phyloP scores from a whole-genome alignment of 768 basidiomycete species.

The Tremella fuciformis region DNA sequence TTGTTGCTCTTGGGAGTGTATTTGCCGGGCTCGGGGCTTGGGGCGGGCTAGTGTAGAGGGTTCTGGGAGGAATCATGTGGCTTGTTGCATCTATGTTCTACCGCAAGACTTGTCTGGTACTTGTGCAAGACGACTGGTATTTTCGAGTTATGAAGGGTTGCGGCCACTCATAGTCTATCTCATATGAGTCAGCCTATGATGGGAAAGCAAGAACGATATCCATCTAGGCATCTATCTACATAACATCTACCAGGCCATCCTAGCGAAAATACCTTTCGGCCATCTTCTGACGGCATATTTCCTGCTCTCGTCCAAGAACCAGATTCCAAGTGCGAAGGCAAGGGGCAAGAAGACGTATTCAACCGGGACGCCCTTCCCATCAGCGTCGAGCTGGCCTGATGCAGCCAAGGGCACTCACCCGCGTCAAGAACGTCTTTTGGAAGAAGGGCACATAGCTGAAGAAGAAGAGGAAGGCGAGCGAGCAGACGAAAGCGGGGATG shows the following conservation, averaged over 20 bases:
- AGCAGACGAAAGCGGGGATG: slow-evolving; percentile 56
- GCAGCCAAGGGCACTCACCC: slow-evolving; percentile 51
- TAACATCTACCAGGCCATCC: slow-evolving; percentile 50
- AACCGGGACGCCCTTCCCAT: slow-evolving; percentile 39
- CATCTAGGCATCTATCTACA: not conserved
- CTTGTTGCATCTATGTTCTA: too few species aligned
- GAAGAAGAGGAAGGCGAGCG: slow-evolving; percentile 57
- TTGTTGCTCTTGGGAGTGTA: slow-evolving; percentile 47
- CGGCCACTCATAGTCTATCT: too few species aligned
- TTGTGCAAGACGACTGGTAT: too few species aligned
- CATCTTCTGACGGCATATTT: slow-evolving; percentile 47
- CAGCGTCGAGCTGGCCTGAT: not conserved
- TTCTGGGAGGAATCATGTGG: too few species aligned
- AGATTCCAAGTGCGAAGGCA: slow-evolving; percentile 52
- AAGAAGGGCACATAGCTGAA: slow-evolving; percentile 54
- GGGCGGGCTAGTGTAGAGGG: slow-evolving; percentile 39
- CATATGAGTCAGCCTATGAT: too few species aligned
- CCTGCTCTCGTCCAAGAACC: slow-evolving; percentile 50
- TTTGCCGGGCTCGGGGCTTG: slow-evolving; percentile 50
- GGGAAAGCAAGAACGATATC: too few species aligned
- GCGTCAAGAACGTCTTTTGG: slow-evolving; percentile 59
- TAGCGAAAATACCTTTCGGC: slow-evolving; percentile 45
- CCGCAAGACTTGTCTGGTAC: too few species aligned
- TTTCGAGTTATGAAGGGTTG: too few species aligned
- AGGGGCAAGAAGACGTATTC: slow-evolving; percentile 60